phyloP scores from a whole-genome alignment of 306 rosid species.

The Dicorynia guianensis region DNA sequence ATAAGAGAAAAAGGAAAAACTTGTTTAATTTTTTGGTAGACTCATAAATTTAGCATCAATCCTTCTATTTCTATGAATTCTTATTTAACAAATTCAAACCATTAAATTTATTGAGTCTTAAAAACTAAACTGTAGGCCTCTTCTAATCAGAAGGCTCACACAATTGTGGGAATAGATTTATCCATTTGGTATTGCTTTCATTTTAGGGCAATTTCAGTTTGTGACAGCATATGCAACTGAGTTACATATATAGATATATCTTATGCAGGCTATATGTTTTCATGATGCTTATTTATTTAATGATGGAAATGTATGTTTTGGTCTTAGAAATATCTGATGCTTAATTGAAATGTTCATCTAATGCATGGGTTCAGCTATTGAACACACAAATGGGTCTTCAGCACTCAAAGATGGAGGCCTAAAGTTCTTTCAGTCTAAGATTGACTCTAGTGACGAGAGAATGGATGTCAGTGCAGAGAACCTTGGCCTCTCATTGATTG shows the following conservation, averaged over 20 bases:
- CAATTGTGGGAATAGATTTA: too few relatives aligned
- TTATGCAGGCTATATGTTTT: not conserved
- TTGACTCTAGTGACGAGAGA: not conserved
- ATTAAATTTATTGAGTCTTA: too few relatives aligned
- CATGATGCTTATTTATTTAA: not conserved
- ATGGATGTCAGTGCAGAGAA: not conserved
- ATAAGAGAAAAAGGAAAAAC: too few relatives aligned
- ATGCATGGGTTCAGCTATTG: not conserved
- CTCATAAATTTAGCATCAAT: too few relatives aligned
- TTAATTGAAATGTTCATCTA: not conserved
- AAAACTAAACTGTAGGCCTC: too few relatives aligned
- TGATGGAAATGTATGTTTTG: not conserved
- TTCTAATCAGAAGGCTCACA: too few relatives aligned
- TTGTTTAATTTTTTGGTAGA: too few relatives aligned
- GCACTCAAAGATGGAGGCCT: slow-evolving; percentile 30
- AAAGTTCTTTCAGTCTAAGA: slow-evolving; percentile 8
- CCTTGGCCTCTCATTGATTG: not conserved
- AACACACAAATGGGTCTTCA: slow-evolving; percentile 2
- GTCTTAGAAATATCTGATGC: not conserved
- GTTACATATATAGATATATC: too few relatives aligned
- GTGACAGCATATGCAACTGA: not conserved
- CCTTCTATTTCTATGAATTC: too few relatives aligned
- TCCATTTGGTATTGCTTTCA: too few relatives aligned
- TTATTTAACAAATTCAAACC: too few relatives aligned
- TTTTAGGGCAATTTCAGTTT: too few relatives aligned